phyloP scores from a whole-genome alignment of 495 filamentous ascomycete species.

The Articulospora tetracladia region DNA sequence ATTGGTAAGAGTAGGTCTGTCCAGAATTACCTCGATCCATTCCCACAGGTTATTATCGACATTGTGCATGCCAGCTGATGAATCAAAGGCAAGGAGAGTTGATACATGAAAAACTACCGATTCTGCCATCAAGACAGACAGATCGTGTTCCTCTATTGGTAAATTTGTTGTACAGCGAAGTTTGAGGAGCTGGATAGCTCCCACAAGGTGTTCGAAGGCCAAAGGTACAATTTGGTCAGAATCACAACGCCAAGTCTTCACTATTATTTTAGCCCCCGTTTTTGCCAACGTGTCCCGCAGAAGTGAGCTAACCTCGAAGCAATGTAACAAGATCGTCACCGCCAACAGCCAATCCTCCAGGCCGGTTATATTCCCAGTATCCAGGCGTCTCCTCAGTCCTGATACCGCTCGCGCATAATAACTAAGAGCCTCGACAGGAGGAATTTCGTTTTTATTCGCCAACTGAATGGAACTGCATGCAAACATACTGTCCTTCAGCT shows the following conservation, averaged over 20 bases:
- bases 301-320: neutral
- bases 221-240: neutral
- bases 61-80: neutral
- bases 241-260: neutral
- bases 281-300: neutral
- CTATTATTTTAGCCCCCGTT: neutral
- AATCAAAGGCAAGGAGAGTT: neutral
- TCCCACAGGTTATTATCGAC: neutral
- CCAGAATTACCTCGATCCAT: neutral
- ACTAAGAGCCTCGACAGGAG: neutral
- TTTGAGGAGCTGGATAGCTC: neutral
- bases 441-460: neutral
- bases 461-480: neutral
- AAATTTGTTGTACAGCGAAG: neutral
- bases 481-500: slow-evolving; percentile 2
- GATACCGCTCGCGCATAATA: neutral
- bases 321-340: neutral
- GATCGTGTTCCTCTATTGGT: neutral
- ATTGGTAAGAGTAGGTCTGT: neutral
- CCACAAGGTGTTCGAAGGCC: neutral
- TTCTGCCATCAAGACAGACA: neutral
- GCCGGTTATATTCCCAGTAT: neutral
- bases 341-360: neutral
- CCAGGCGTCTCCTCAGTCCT: neutral
- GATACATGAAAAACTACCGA: slow-evolving; percentile 1